Evolutionary conservation across 371 early-diverging fungal genomes (phyloP), one percentile per base, ranked within the genome.

Genomic region (Rhizopus microsporus): DNA sequence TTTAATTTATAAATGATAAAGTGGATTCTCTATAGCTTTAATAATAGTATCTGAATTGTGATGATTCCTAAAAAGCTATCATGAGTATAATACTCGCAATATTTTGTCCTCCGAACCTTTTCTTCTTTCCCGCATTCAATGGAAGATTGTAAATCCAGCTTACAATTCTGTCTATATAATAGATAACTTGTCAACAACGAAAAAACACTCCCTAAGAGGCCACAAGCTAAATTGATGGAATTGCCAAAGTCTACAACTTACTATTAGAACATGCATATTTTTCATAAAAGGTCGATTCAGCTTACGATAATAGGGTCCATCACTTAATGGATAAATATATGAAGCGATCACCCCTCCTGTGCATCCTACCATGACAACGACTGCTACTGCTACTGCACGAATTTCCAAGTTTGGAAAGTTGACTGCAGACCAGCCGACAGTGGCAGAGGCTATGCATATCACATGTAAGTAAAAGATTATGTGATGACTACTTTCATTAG

Each of bases 341-440:
- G 74, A 69, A 4, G 74, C 69, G 17, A 72, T 55, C 15, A 77
- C 63, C 17, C 72, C 64, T 45, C 77, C 77, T 13, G 47, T 42
- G 31, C 72, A 71, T 1, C 77, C 77, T 3, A 77, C 39, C 70
- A 72, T 72, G 15, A 77, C 63, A 7, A 74, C 67, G 3, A 68
- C 35, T 5, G 77, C 77, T 5, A 77, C 72, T 6, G 72, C 70
- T 13, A 74, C 65, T 0, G 67, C 74, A 30, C 74, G 61, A 9
- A 67, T 60, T n/a, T 65, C 62, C 0, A 67, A 40, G 32, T 70
- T 61, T 31, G 65, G 68, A 51, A 57, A 68, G 40, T 78, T 69
- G 30, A 74, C 58, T 7, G 72, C 48, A 4, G 78, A 65, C 69
- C 72, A 72, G 1, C 72, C 67, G n/a, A 78, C 60, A 17, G 67